These are phyloP conservation scores for Lactarius psammicola DNA, from an alignment of 768 basidiomycete species.

Conservation along the genomic window DNA sequence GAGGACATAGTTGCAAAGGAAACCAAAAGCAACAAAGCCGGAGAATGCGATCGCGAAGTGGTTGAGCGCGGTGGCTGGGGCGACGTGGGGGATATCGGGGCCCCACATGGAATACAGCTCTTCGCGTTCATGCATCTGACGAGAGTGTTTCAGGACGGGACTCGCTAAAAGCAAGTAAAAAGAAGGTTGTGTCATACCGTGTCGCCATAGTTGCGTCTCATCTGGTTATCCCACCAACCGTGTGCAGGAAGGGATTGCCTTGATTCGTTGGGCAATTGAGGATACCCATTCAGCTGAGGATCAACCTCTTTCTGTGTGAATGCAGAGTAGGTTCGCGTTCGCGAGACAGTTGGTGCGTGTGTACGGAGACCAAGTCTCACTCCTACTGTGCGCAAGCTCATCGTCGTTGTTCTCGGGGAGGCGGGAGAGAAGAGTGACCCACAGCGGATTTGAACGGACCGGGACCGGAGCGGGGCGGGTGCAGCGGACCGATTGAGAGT, in stretches of 20 bases:
- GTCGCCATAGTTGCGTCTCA: constrained; percentile 80
- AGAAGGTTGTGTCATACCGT: constrained; percentile 46
- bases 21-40: constrained; percentile 64
- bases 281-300: constrained; percentile 72
- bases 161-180: constrained; percentile 22
- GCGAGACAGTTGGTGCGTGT: constrained; percentile 18
- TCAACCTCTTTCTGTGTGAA: constrained; percentile 43
- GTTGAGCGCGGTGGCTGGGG: constrained; percentile 57
- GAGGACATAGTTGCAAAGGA: constrained; percentile 53
- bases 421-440: neutral
- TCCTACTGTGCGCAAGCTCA: constrained; percentile 16
- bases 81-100: constrained; percentile 66
- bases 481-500: neutral
- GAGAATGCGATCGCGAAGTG: constrained; percentile 62
- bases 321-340: constrained; percentile 30
- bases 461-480: neutral
- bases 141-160: constrained; percentile 14
- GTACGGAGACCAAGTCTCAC: constrained; percentile 23
- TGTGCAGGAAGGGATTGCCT: constrained; percentile 59
- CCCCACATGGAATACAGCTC: constrained; percentile 88
- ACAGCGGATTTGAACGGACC: neutral
- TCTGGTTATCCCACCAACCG: constrained; percentile 75
- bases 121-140: constrained; percentile 75
- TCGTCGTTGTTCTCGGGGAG: neutral
- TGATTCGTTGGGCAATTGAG: constrained; percentile 64